These are phyloP conservation scores for Mycena galericulata DNA, from an alignment of 768 basidiomycete species.

Conservation along the genomic window DNA sequence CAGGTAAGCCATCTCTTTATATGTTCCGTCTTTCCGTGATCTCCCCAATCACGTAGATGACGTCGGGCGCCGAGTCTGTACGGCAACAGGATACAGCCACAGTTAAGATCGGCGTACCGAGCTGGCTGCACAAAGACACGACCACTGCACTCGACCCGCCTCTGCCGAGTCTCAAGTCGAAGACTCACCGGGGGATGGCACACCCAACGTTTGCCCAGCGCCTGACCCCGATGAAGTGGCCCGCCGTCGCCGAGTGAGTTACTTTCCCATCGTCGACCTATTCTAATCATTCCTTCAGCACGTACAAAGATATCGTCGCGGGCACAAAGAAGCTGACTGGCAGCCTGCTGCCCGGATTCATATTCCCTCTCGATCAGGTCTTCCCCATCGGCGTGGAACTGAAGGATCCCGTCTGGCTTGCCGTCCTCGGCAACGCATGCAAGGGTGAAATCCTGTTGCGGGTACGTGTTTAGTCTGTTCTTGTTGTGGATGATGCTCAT, in stretches of 20 bases:
- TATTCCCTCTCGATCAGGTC: constrained; percentile 8
- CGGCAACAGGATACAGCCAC: not conserved
- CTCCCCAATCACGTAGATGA: not conserved
- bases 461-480: not conserved
- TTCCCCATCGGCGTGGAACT: not conserved
- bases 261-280: not conserved
- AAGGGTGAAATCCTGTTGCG: constrained; percentile 3
- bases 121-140: not conserved
- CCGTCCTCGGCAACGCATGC: not conserved
- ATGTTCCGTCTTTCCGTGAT: too few species aligned
- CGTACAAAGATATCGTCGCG: not conserved
- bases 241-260: too few species aligned
- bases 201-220: not conserved
- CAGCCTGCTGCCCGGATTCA: not conserved
- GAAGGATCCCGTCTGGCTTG: not conserved
- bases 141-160: not conserved
- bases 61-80: not conserved
- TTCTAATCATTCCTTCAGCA: not conserved
- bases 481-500: not conserved
- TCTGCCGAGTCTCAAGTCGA: not conserved
- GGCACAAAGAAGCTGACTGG: not conserved
- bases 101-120: not conserved
- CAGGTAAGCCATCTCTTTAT: not conserved
- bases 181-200: not conserved
- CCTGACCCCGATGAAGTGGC: not conserved